A percentile compares a stretch with the other conserved stretches of the same genome.
Evolutionary conservation across 345 rosid species (phyloP).

Genomic region (Acer campestre): DNA sequence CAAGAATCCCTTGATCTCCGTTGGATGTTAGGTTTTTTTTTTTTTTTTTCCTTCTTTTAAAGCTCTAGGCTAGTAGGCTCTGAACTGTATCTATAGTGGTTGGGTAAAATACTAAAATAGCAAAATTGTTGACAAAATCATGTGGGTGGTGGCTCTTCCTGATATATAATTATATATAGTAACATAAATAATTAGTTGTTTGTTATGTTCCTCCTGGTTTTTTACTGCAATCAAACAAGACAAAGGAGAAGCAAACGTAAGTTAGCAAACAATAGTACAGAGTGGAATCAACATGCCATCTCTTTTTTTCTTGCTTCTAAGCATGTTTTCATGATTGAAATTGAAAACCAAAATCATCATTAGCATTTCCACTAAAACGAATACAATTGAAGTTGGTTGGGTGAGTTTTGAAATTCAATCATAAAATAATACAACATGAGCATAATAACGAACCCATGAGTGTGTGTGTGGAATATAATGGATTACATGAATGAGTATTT

Average conservation of each 20-base stretch:
- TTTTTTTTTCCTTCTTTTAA: no score
- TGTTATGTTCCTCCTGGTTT: neutral
- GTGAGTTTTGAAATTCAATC: neutral
- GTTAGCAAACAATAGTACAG: constrained; percentile 29
- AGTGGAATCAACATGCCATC: constrained; percentile 21
- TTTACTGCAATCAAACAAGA: constrained; percentile 21
- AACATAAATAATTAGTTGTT: neutral
- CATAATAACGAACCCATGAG: neutral
- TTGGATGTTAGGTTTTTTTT: no score
- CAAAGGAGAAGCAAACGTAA: constrained; percentile 22
- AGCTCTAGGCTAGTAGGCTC: neutral
- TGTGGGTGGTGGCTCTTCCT: neutral
- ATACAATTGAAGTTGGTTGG: constrained; percentile 4
- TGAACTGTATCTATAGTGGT: neutral
- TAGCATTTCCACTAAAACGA: constrained; percentile 29
- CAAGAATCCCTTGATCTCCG: no score
- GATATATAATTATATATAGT: no score
- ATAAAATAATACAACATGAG: no score
- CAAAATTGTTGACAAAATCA: neutral
- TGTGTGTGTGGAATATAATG: neutral
- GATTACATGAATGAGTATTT: neutral
- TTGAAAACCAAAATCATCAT: constrained; percentile 34
- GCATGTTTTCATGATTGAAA: constrained; percentile 79
- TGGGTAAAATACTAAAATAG: no score
- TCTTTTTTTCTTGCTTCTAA: constrained; percentile 72